phyloP scores from a whole-genome alignment of 768 basidiomycete species.

The Rhizopogon vinicolor region DNA sequence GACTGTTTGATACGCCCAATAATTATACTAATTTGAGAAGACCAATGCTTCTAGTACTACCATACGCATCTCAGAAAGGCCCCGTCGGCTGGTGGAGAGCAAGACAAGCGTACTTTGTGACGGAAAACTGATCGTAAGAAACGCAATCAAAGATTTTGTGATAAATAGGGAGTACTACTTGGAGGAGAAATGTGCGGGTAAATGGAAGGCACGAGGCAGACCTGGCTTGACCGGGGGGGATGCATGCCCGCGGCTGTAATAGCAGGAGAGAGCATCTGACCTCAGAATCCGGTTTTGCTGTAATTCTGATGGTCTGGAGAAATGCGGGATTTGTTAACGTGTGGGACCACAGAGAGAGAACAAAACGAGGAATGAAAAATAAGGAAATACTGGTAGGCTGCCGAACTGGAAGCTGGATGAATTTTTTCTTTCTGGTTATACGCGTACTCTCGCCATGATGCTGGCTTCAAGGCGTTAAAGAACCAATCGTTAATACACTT shows the following conservation, averaged over 20 bases:
- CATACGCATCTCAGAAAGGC: too few species aligned
- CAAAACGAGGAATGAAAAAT: neutral
- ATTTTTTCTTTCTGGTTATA: neutral
- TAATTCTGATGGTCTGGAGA: slow-evolving; percentile 12
- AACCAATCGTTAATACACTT: too few species aligned
- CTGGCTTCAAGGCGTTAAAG: neutral
- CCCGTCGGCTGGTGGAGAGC: neutral
- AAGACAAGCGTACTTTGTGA: neutral
- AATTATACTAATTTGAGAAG: too few species aligned
- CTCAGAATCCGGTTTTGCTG: slow-evolving; percentile 11
- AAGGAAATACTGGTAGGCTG: neutral
- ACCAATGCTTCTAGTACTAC: too few species aligned
- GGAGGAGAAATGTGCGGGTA: too few species aligned
- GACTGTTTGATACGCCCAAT: too few species aligned
- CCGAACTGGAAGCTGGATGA: neutral
- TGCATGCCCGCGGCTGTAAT: slow-evolving; percentile 29
- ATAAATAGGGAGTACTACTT: neutral
- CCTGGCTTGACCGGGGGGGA: slow-evolving; percentile 6
- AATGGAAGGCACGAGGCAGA: slow-evolving; percentile 19
- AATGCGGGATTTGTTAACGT: slow-evolving; percentile 5
- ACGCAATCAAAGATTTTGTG: neutral
- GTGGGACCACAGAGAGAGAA: neutral
- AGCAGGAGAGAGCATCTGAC: slow-evolving; percentile 11
- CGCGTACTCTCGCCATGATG: neutral
- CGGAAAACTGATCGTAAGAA: neutral